A percentile compares a stretch with the other conserved stretches of the same genome.
Conservation (phyloP, 1,139 yeast species). For the Nakaseomyces bracarensis region DNA sequence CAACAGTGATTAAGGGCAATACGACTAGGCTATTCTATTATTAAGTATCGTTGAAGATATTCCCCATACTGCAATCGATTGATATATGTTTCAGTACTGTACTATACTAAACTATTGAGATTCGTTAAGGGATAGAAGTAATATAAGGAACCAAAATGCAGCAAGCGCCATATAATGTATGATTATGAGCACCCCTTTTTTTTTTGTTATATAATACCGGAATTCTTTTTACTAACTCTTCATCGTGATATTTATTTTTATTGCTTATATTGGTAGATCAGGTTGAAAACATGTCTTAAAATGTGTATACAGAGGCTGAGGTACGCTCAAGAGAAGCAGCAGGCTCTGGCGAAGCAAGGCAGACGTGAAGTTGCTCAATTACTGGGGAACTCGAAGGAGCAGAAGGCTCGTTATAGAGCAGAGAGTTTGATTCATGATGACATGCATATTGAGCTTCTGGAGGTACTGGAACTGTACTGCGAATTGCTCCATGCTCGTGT, state of each 20-base stretch:
- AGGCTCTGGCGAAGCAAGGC: conserved; percentile 74
- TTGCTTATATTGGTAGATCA: conserved; percentile 21
- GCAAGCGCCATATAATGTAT: conserved; percentile 16
- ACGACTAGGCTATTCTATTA: too few species aligned
- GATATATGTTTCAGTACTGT: too few species aligned
- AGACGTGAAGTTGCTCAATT: conserved; percentile 67
- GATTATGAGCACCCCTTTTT: conserved; percentile 6
- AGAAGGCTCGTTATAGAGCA: conserved; percentile 76
- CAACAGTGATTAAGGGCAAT: too few species aligned
- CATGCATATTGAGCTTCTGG: conserved; percentile 71
- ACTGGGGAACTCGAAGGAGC: conserved; percentile 62
- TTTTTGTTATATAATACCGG: neutral
- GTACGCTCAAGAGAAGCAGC: conserved; percentile 73
- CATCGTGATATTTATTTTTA: neutral
- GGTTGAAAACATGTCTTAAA: conserved; percentile 62
- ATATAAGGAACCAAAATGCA: too few species aligned
- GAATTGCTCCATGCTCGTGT: conserved; percentile 75
- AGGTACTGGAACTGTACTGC: conserved; percentile 73
- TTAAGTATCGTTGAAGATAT: neutral
- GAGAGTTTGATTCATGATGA: conserved; percentile 84
- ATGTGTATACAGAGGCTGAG: conserved; percentile 77
- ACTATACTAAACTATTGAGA: too few species aligned
- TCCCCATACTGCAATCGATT: too few species aligned
- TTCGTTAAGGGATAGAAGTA: too few species aligned
- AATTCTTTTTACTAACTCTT: too few species aligned